Percentiles rank a stretch among this genome's conserved stretches.
Evolutionary conservation across 2,329 filamentous ascomycete genomes (phyloP).

Genomic region (Epichloe brachyelytri): DNA sequence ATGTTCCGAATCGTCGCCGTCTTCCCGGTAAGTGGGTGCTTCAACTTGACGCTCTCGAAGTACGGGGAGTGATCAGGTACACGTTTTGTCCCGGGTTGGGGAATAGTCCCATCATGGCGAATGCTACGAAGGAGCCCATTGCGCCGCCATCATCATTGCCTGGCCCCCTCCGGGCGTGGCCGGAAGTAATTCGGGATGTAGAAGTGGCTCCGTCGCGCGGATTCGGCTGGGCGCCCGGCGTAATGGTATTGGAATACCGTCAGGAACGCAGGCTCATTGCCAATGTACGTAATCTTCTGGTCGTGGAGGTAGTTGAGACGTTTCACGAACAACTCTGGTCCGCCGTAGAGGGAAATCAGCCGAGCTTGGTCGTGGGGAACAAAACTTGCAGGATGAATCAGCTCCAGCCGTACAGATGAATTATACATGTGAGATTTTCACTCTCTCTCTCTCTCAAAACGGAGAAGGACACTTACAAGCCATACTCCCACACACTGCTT

Average conservation of each 20-base stretch:
- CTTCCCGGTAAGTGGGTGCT: slow-evolving; percentile 43
- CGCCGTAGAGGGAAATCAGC: slow-evolving; percentile 48
- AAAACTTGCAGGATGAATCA: slow-evolving; percentile 20
- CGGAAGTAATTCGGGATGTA: slow-evolving; percentile 55
- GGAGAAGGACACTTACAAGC: slow-evolving; percentile 36
- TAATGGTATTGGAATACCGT: slow-evolving; percentile 60
- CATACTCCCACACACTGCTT: slow-evolving; percentile 59
- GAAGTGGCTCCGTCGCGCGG: slow-evolving; percentile 41
- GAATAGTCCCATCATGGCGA: slow-evolving; percentile 59
- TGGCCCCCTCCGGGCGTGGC: slow-evolving; percentile 42
- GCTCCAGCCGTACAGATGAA: no score
- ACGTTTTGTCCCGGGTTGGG: slow-evolving; percentile 57
- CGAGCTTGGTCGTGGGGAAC: slow-evolving; percentile 40
- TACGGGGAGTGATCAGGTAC: slow-evolving; percentile 61
- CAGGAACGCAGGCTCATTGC: slow-evolving; percentile 49
- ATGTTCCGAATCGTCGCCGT: slow-evolving; percentile 45
- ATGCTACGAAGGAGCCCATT: slow-evolving; percentile 54
- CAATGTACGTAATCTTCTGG: slow-evolving; percentile 50
- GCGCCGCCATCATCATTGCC: slow-evolving; percentile 61
- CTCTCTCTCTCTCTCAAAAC: no score
- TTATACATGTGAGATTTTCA: no score
- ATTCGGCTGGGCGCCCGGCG: slow-evolving; percentile 46
- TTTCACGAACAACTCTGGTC: slow-evolving; percentile 39
- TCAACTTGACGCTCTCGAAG: slow-evolving; percentile 48
- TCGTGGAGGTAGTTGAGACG: slow-evolving; percentile 55